Conservation (phyloP, 169 alveolate species). For the Perkinsus chesapeaki region DNA sequence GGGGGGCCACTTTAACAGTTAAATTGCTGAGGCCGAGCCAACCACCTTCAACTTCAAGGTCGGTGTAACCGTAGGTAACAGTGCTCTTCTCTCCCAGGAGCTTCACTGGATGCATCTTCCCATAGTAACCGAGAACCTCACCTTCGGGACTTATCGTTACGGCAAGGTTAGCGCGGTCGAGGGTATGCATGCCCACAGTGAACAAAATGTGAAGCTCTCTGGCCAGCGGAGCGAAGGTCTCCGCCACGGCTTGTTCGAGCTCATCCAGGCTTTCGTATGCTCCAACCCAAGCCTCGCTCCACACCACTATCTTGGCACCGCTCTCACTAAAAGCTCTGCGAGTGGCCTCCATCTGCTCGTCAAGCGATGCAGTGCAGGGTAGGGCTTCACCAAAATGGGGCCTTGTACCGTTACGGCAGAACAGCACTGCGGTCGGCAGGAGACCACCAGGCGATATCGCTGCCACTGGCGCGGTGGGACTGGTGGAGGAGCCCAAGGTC, state of each 20-base stretch:
- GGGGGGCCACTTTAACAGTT: not conserved
- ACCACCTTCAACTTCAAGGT: not conserved
- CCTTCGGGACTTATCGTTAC: not conserved
- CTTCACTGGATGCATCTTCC: not conserved
- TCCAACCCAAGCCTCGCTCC: not conserved
- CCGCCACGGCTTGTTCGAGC: not conserved
- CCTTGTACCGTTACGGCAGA: not conserved
- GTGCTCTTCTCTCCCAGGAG: not conserved
- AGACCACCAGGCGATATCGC: not conserved
- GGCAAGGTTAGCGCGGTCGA: not conserved
- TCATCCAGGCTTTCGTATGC: not conserved
- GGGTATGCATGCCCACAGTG: not conserved
- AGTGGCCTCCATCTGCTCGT: not conserved
- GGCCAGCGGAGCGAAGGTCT: not conserved
- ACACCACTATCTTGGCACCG: not conserved
- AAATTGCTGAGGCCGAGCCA: not conserved
- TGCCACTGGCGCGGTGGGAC: not conserved
- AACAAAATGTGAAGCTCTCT: not conserved
- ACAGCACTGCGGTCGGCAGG: not conserved
- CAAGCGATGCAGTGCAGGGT: not conserved
- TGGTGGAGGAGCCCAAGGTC: not conserved
- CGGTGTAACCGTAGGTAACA: not conserved
- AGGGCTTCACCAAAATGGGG: not conserved
- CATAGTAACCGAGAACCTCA: not conserved
- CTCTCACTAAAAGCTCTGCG: not conserved